These are phyloP conservation scores for Fusarium succisae DNA, from an alignment of 2,329 filamentous ascomycete species.

Conservation along the genomic window DNA sequence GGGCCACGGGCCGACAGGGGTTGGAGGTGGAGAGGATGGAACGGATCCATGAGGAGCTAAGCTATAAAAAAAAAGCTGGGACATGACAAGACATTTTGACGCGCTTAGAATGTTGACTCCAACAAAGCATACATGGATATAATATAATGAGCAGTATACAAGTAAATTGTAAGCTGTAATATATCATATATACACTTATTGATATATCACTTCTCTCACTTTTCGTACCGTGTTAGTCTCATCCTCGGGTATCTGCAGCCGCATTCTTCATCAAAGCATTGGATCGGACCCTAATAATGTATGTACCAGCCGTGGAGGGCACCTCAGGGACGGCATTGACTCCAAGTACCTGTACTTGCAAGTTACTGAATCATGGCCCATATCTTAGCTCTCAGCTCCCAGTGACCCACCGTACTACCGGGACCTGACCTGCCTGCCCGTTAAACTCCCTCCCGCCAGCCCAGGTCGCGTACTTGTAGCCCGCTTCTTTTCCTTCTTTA, in stretches of 20 bases:
- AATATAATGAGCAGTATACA: background rate
- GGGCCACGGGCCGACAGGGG: constrained; percentile 30
- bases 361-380: constrained; percentile 18
- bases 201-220: background rate
- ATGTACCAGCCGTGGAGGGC: constrained; percentile 2
- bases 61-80: constrained; percentile 34
- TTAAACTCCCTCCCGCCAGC: constrained; percentile 35
- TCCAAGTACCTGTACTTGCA: constrained; percentile 15
- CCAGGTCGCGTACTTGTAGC: constrained; percentile 40
- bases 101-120: background rate
- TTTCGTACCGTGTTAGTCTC: background rate
- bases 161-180: background rate
- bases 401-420: constrained; percentile 38
- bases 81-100: constrained; percentile 33
- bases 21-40: constrained; percentile 19
- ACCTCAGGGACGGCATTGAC: constrained; percentile 18
- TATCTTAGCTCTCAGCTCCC: background rate
- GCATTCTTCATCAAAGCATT: background rate
- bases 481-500: constrained; percentile 37
- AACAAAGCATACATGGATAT: background rate
- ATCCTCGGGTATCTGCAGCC: background rate
- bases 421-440: constrained; percentile 41
- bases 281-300: constrained; percentile 21
- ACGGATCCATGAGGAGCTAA: constrained; percentile 29
- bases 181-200: background rate